Percentiles rank a stretch among this genome's conserved stretches.
Evolutionary conservation across 1,284 basidiomycete genomes (phyloP).

Genomic region (Sanghuangporus weigelae): DNA sequence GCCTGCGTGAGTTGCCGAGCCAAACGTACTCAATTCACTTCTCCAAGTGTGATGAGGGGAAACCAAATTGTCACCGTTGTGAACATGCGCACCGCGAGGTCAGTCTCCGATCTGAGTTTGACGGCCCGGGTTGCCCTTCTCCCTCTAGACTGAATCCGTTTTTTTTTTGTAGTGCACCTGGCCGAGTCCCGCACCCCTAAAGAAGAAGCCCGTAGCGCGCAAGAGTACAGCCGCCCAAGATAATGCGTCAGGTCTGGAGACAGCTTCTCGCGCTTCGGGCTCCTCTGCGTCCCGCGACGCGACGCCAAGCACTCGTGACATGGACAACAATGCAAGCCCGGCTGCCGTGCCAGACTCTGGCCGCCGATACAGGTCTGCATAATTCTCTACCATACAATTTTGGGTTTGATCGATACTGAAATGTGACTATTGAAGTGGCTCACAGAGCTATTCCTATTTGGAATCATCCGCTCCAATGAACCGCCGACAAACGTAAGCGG

Average conservation of each 20-base stretch:
- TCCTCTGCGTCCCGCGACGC: constrained; percentile 13
- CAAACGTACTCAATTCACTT: constrained; percentile 7
- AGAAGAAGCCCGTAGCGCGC: constrained; percentile 43
- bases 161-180: constrained; percentile 59
- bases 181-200: constrained; percentile 65
- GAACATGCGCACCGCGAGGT: constrained; percentile 76
- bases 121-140: not conserved
- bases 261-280: constrained; percentile 15
- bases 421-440: constrained; percentile 1
- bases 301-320: constrained; percentile 13
- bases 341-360: not conserved
- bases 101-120: constrained; percentile 23
- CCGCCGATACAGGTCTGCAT: constrained; percentile 14
- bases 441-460: constrained; percentile 6
- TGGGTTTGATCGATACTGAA: not conserved
- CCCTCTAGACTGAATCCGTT: constrained; percentile 4
- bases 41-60: constrained; percentile 72
- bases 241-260: constrained; percentile 10
- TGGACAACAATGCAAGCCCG: not conserved
- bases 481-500: constrained; percentile 15
- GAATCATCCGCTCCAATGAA: not conserved
- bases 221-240: constrained; percentile 16
- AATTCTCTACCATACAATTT: not conserved
- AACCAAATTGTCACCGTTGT: constrained; percentile 75
- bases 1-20: constrained; percentile 9